Conservation (phyloP, 1,284 basidiomycete genomes). For the Fereydounia khargensis region DNA sequence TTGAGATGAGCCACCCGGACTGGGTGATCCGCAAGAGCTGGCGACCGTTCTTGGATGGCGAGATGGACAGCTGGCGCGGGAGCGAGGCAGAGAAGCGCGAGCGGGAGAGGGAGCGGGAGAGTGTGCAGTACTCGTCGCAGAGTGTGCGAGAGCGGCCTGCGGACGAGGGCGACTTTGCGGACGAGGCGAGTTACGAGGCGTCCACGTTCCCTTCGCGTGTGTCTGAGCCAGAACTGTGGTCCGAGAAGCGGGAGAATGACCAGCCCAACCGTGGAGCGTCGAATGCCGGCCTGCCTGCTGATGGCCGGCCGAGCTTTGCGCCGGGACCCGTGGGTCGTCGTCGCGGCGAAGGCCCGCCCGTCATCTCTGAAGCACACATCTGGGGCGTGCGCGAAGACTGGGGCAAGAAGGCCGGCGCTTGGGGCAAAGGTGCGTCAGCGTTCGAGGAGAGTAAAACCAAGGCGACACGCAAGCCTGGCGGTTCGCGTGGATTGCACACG, state of each 20-base stretch:
- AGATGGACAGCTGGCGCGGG: constrained; percentile 33
- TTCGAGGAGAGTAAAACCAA: constrained; percentile 57
- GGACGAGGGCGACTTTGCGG: constrained; percentile 22
- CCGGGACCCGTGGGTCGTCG: constrained; percentile 14
- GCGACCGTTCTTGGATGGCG: constrained; percentile 30
- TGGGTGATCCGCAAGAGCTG: constrained; percentile 35
- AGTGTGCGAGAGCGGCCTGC: too few relatives aligned
- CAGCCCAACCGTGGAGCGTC: not conserved
- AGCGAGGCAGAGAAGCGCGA: constrained; percentile 3
- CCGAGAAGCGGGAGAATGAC: not conserved
- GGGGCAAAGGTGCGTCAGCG: constrained; percentile 60
- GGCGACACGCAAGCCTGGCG: not conserved
- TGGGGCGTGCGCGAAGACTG: constrained; percentile 62
- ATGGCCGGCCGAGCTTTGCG: constrained; percentile 5
- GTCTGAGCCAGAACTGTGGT: not conserved
- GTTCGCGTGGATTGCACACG: not conserved
- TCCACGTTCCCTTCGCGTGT: constrained; percentile 15
- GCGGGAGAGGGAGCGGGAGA: not conserved
- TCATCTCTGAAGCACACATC: constrained; percentile 32
- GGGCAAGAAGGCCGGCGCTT: constrained; percentile 60
- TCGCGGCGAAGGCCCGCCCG: constrained; percentile 22
- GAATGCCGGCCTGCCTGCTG: not conserved
- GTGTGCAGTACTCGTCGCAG: not conserved
- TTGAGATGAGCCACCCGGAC: constrained; percentile 63
- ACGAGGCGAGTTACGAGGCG: constrained; percentile 30